These are phyloP conservation scores for Psilocybe cyanescens DNA, from an alignment of 768 basidiomycete species.

Conservation along the genomic window DNA sequence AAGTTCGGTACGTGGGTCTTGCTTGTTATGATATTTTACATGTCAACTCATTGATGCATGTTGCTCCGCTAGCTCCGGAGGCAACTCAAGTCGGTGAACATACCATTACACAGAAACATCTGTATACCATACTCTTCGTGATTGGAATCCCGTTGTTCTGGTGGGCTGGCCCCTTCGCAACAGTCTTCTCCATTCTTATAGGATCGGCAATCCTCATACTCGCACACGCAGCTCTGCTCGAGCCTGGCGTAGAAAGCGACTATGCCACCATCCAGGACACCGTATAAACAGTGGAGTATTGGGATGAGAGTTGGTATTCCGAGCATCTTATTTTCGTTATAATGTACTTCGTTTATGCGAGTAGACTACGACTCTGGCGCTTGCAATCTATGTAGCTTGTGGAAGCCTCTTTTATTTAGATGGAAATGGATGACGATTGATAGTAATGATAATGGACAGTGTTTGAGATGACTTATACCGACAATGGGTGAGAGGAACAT, in stretches of 20 bases:
- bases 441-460: constrained; percentile 12
- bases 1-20: constrained; percentile 64
- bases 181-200: constrained; percentile 95
- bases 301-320: constrained; percentile 1
- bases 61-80: constrained; percentile 63
- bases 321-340: constrained; percentile 17
- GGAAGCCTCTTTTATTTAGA: constrained; percentile 18
- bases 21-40: background rate
- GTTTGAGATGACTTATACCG: constrained; percentile 14
- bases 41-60: background rate
- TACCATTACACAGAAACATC: constrained; percentile 84
- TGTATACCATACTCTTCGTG: constrained; percentile 89
- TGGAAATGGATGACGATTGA: constrained; percentile 13
- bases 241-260: constrained; percentile 95
- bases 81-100: constrained; percentile 83
- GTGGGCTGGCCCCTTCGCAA: constrained; percentile 73
- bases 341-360: constrained; percentile 12
- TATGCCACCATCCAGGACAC: constrained; percentile 79
- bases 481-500: constrained; percentile 10
- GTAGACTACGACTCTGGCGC: constrained; percentile 13
- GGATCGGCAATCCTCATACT: constrained; percentile 85
- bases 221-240: constrained; percentile 85
- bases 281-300: constrained; percentile 44
- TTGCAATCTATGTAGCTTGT: constrained; percentile 9
- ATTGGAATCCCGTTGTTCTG: constrained; percentile 91